Base-by-base conservation (phyloP, 2,329 filamentous ascomycete genomes). In the Bertia moriformis region DNA sequence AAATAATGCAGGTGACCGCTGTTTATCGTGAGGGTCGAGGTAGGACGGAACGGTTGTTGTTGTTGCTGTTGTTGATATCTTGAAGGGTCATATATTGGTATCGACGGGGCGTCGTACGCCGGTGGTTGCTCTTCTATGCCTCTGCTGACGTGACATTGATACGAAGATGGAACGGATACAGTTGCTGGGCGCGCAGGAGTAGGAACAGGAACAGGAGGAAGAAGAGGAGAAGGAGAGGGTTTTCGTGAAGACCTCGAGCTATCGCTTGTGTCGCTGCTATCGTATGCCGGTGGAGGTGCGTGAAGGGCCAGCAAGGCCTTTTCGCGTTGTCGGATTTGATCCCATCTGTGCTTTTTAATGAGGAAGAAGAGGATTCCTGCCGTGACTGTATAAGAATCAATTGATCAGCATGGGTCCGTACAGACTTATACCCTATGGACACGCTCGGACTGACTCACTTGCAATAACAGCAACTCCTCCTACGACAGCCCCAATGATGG, bases 401-500 rank as follows among this genome's bases (percentile, higher is more conserved):
- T n/a, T n/a, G n/a, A n/a, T n/a, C n/a, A n/a, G n/a, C n/a, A n/a
- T n/a, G n/a, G n/a, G n/a, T n/a, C n/a, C n/a, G n/a, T 29, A 29
- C 24, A 29, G 24, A 29, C 24, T 29, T 29, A n/a, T 29, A 24
- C 38, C 4, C 19, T 18, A 4, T 19, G 17, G 37, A 24, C 27
- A 15, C 19, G 27, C 18, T 20, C 17, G 14, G 19, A 33, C 14
- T 33, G 18, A 18, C 51, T 40, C 45, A 55, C 52, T 49, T 3
- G 47, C 45, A 41, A 51, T 44, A 32, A 45, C 40, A 14, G 40
- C 47, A 37, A 53, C 42, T 7, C 47, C 46, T n/a, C 51, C 51
- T 1, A 54, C 43, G 1, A 55, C 51, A 2, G 51, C 49, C 3
- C 51, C 52, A 33, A 55, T 49, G 24, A 51, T 50, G 5, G 51